phyloP scores from a whole-genome alignment of 371 early-diverging fungal species.

The Choanephora cucurbitarum region DNA sequence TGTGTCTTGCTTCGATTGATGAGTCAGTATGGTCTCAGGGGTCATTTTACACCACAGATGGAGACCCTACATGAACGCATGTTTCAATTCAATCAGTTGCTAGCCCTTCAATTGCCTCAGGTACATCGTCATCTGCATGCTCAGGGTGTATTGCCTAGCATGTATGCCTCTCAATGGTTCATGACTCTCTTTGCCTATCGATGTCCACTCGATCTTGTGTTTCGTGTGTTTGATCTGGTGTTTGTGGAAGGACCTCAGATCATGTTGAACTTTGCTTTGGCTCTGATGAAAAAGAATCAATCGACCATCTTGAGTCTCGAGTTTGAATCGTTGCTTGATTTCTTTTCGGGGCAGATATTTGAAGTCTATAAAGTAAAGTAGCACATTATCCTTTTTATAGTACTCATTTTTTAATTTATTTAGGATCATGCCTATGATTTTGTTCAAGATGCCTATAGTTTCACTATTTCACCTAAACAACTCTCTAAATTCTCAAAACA shows the following conservation, averaged over 20 bases:
- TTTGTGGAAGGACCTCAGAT: conserved; percentile 87
- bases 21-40: conserved; percentile 77
- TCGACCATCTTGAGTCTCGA: conserved; percentile 71
- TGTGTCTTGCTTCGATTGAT: conserved; percentile 73
- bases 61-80: conserved; percentile 76
- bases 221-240: conserved; percentile 87
- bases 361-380: conserved; percentile 68
- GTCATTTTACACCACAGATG: conserved; percentile 81
- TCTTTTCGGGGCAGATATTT: conserved; percentile 77
- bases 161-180: conserved; percentile 87
- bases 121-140: conserved; percentile 67
- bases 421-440: conserved; percentile 24
- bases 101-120: conserved; percentile 71
- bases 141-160: conserved; percentile 71
- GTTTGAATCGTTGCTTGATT: conserved; percentile 83
- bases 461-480: conserved; percentile 27
- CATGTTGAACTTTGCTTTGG: conserved; percentile 82
- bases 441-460: conserved; percentile 37
- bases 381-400: no score
- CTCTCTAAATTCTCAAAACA: conserved; percentile 32
- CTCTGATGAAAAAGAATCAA: conserved; percentile 80
- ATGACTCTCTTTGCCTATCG: conserved; percentile 85
- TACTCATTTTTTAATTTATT: not conserved
- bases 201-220: conserved; percentile 80
- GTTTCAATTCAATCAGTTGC: conserved; percentile 83